Base-by-base conservation (phyloP, 2,329 filamentous ascomycete species). In the Cucurbitaria berberidis region DNA sequence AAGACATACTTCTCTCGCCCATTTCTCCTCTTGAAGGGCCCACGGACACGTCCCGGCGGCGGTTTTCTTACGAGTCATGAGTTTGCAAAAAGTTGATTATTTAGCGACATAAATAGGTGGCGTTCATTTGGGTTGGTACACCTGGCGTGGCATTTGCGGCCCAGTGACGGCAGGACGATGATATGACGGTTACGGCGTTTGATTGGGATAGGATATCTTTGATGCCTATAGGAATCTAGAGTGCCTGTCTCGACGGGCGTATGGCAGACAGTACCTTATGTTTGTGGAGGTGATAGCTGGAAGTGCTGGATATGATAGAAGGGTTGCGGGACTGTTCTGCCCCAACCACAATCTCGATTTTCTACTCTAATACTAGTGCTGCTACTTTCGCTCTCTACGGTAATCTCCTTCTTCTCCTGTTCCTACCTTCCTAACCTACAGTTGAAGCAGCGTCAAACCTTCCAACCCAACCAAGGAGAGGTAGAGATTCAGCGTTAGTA, bases 11-110 rank as follows among this genome's bases (percentile, higher is more conserved):
- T 11, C 59, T 69, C 7, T 73, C 66, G 22, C 71, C 72, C 36
- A 67, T 76, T 11, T 75, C 73, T 24, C 71, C 73, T 21, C 48
- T 75, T 42, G 70, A 72, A 26, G 63, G 60, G 11, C 68, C 63
- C 22, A 55, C 65, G 16, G 66, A 67, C 29, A 59, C 51, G 36
- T 67, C 66, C 26, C 59, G 72, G 45, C 69, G 72, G 60, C 67
- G 73, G 7, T 76, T 76, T 52, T 76, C 74, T 45, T 75, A 75
- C 64, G 72, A 75, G 61, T 67, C 60, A 71, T 74, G 64, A 74
- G 45, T 41, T 36, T 39, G 38, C 38, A 63, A 59, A 34, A 64
- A 64, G 51, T 48, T 53, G 35, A 32, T 32, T 45, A 11, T 48
- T 52, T 41, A 39, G 51, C 47, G 50, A 55, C 34, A 49, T 54